These are phyloP conservation scores for Saturnispora mendoncae DNA, from an alignment of 805 yeast genomes.

Conservation along the genomic window DNA sequence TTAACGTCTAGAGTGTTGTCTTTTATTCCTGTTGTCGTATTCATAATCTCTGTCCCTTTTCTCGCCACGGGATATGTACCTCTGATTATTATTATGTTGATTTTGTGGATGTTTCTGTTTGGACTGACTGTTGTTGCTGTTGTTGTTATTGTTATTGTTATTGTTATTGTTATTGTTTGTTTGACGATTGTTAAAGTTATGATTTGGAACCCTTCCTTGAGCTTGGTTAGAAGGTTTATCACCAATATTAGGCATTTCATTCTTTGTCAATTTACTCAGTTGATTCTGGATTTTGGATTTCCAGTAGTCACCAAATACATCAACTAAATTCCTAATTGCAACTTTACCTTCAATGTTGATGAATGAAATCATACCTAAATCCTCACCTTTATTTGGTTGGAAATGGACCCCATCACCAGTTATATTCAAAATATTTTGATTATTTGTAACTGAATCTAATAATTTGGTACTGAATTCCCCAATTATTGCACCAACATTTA, in stretches of 20 bases:
- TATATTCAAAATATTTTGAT: neutral
- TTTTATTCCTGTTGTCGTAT: conserved; percentile 3
- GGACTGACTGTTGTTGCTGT: neutral
- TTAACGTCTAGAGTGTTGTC: conserved; percentile 2
- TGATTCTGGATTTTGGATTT: neutral
- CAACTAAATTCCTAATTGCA: conserved; percentile 6
- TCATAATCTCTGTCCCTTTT: conserved; percentile 4
- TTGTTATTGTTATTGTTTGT: neutral
- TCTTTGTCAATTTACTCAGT: neutral
- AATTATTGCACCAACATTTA: neutral
- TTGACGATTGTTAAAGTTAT: neutral
- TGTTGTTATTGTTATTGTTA: neutral
- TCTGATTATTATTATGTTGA: neutral
- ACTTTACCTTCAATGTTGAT: conserved; percentile 7
- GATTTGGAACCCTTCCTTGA: neutral
- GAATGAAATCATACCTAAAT: conserved; percentile 4
- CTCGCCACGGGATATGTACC: neutral
- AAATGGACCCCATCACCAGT: conserved; percentile 8
- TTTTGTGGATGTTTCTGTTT: conserved; percentile 22
- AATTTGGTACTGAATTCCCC: conserved; percentile 2
- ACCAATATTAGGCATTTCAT: too few relatives aligned
- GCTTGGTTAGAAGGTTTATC: too few relatives aligned
- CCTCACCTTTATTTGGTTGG: conserved; percentile 2
- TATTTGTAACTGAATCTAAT: neutral
- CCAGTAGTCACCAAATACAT: conserved; percentile 9